phyloP scores from a whole-genome alignment of 129 eudicot species.

The Silybum marianum region DNA sequence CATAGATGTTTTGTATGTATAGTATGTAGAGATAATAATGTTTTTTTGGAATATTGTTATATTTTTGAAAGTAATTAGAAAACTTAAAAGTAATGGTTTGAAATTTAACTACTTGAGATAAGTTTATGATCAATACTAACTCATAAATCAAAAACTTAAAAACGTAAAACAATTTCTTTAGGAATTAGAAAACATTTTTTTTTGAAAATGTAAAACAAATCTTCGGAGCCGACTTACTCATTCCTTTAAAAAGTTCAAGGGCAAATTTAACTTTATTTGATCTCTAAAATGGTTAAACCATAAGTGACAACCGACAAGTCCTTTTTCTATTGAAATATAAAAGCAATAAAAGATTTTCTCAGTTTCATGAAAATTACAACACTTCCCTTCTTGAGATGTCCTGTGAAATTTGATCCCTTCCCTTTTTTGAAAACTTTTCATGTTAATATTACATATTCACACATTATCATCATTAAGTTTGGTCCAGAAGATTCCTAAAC shows the following conservation, averaged over 20 bases:
- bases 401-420: not conserved
- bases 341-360: not conserved
- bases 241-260: not conserved
- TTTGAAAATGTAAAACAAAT: not conserved
- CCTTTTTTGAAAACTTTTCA: not conserved
- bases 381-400: not conserved
- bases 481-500: not conserved
- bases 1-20: constrained; percentile 1
- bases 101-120: not conserved
- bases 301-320: not conserved
- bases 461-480: not conserved
- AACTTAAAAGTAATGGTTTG: not conserved
- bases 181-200: not conserved
- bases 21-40: constrained; percentile 1
- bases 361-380: not conserved
- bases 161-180: not conserved
- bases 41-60: not conserved
- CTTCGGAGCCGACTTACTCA: constrained; percentile 9
- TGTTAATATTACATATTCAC: not conserved
- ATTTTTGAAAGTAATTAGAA: not conserved
- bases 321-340: not conserved
- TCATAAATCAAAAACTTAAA: not conserved
- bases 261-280: not conserved
- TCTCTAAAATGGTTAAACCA: not conserved
- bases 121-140: not conserved